Evolutionary conservation across 192 early-diverging fungal genomes (phyloP).

Genomic region (Pecoramyces ruminantium): DNA sequence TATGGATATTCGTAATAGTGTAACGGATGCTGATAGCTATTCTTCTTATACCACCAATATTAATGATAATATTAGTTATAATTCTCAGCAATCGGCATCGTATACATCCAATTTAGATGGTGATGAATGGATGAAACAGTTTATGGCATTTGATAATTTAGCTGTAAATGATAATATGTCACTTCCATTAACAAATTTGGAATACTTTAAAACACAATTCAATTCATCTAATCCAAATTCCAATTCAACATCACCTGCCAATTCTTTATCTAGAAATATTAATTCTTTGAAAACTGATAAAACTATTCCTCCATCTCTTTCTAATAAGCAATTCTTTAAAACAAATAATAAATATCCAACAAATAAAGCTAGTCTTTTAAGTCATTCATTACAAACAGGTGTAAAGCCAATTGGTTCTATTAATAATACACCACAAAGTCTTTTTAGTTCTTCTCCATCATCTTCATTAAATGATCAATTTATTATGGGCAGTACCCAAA

Average conservation of each 20-base stretch:
- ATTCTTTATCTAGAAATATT: slow-evolving; percentile 1
- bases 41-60: neutral
- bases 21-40: neutral
- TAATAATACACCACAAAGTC: neutral
- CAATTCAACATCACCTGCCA: neutral
- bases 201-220: neutral
- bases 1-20: neutral
- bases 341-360: neutral
- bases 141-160: slow-evolving; percentile 3
- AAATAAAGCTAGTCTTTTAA: neutral
- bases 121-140: slow-evolving; percentile 7
- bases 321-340: neutral
- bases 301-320: neutral
- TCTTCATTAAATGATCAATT: neutral
- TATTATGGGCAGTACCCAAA: neutral
- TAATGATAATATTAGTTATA: neutral
- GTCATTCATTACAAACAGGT: neutral
- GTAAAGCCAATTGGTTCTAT: neutral
- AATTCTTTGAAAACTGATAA: slow-evolving; percentile 3
- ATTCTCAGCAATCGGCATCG: neutral
- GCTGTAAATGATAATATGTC: neutral
- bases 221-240: neutral
- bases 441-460: neutral
- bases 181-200: neutral
- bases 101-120: neutral